Percentiles rank a stretch among this genome's conserved stretches.
Evolutionary conservation across 192 early-diverging fungal genomes (phyloP).

Genomic region (Mortierella alpina): DNA sequence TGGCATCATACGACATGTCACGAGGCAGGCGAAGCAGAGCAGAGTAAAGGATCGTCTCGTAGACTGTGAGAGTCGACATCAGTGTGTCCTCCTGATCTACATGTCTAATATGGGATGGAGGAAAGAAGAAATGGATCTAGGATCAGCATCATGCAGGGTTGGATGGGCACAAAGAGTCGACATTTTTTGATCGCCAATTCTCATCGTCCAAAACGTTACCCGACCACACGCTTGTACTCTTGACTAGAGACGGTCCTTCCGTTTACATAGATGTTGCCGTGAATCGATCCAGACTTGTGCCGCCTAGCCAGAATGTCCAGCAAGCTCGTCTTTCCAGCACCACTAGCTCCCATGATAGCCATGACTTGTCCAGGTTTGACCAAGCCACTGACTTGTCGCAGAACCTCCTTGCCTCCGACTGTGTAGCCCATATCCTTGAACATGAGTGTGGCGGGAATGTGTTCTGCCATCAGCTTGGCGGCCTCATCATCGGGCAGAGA

Average conservation of each 20-base stretch:
- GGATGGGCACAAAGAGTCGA: no score
- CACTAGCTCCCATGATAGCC: conserved; percentile 95
- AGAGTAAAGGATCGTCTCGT: conserved; percentile 91
- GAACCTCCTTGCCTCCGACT: conserved; percentile 59
- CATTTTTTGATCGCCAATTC: not conserved
- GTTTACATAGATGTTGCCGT: conserved; percentile 84
- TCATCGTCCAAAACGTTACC: conserved; percentile 64
- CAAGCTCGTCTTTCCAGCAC: conserved; percentile 93
- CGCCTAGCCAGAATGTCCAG: conserved; percentile 90
- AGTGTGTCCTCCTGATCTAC: conserved; percentile 95
- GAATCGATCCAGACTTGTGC: conserved; percentile 73
- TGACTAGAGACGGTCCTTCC: conserved; percentile 71
- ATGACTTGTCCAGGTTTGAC: conserved; percentile 89
- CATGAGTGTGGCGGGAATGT: conserved; percentile 72
- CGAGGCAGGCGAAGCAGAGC: conserved; percentile 86
- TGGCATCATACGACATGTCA: conserved; percentile 74
- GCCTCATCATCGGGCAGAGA: conserved; percentile 66
- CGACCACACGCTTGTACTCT: conserved; percentile 77
- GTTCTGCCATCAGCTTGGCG: conserved; percentile 78
- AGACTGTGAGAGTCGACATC: conserved; percentile 87
- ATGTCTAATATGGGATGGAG: conserved; percentile 57
- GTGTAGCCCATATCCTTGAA: conserved; percentile 74
- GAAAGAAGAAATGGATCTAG: not conserved
- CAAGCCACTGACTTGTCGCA: conserved; percentile 72
- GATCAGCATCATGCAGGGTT: not conserved